Base-by-base conservation (phyloP, 768 basidiomycete species). In the Boletus pseudo-olivaceus region DNA sequence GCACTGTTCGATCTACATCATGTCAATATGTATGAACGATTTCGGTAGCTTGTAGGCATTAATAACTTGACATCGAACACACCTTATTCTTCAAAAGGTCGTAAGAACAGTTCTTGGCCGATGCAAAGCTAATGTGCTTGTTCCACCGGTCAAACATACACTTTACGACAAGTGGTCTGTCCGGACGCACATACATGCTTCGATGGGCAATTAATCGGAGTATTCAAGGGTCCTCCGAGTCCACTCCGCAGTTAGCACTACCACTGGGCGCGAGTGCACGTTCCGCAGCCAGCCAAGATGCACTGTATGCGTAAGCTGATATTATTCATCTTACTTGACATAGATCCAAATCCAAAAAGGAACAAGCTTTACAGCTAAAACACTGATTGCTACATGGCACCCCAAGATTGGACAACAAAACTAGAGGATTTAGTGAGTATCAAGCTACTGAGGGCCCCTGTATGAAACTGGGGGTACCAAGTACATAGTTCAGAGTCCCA, bases 151-250 rank as follows among this genome's bases (percentile, higher is more conserved):
- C 88, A 71, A 88, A 88, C 8, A 81, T 80, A 73, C 92, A 94
- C 74, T 90, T 93, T 38, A 97, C 85, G 53, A 88, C 78, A 27
- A 97, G 78, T 2, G 87, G 84, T 62, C 83, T 84, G 69, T 93
- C 88, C 33, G 89, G 88, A 29, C 83, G 78, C 52, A 66, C 61
- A 51, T 73, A 72, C 55, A 77, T 71, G 46, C 41, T 62, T 65
- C 12, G 23, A 29, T 2, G 23, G 40, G 37, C 19, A 54, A 35
- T 19, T 38, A 49, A 49, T 44, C 43, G 41, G 49, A 51, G 55
- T 45, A n/a, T 47, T 39, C 44, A 20, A 59, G 47, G 43, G 30
- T 23, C 39, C 27, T 38, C 44, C 34, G 4, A 5, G 26, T n/a
- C n/a, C 9, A 27, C 35, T 20, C 17, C 30, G 17, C 9, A n/a